Percentiles rank a stretch among this genome's conserved stretches.
These are phyloP conservation scores for Wickerhamiella pararugosa DNA, from an alignment of 1,139 yeast species.

Conservation along the genomic window DNA sequence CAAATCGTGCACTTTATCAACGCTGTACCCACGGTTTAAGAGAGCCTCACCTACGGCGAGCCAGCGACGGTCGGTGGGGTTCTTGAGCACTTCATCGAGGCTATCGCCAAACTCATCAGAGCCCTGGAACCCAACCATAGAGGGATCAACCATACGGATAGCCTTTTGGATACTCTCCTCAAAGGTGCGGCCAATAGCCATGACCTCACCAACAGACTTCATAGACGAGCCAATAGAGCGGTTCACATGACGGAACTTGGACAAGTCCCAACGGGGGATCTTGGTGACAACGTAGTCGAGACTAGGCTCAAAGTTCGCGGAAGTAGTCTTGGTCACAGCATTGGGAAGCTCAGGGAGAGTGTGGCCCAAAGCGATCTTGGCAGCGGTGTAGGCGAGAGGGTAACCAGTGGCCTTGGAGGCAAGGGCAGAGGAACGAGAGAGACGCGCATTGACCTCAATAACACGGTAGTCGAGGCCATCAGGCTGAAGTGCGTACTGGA, in stretches of 20 bases:
- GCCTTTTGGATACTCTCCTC: constrained; percentile 98
- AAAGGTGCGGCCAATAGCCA: constrained; percentile 96
- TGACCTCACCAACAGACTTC: constrained; percentile 99
- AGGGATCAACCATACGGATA: constrained; percentile 90
- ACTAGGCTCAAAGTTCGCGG: constrained; percentile 94
- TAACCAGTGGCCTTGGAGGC: constrained; percentile 99
- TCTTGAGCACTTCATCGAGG: constrained; percentile 62
- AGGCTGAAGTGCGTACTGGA: constrained; percentile 92
- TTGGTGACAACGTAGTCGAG: constrained; percentile 93
- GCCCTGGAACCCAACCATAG: constrained; percentile 85
- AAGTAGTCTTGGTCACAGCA: constrained; percentile 90
- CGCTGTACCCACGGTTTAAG: constrained; percentile 66
- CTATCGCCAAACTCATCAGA: constrained; percentile 47
- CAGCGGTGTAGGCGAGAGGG: constrained; percentile 97
- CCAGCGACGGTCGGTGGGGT: constrained; percentile 97
- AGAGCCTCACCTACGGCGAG: constrained; percentile 96
- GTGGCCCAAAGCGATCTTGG: constrained; percentile 88
- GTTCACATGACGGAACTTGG: constrained; percentile 88
- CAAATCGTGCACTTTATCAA: constrained; percentile 79
- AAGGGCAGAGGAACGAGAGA: constrained; percentile 92
- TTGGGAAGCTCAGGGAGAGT: constrained; percentile 91
- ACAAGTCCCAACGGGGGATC: constrained; percentile 96
- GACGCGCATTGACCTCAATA: constrained; percentile 93
- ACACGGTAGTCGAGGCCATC: constrained; percentile 91
- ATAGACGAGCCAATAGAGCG: constrained; percentile 88